Evolutionary conservation across 305 asterid genomes (phyloP).

Genomic region (Plantago rigida): DNA sequence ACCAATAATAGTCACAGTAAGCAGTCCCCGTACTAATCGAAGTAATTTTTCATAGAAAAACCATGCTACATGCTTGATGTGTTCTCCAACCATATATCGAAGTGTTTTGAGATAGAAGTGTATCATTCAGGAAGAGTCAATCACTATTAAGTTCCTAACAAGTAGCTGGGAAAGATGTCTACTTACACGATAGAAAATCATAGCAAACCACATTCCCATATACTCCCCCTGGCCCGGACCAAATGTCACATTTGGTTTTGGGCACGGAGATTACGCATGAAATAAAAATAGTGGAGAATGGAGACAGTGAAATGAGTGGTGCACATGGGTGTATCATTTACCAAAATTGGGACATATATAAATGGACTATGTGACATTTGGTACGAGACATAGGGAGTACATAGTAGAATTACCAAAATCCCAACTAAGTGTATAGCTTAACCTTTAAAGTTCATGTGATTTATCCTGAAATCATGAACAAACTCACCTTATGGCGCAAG

Average conservation of each 20-base stretch:
- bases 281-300: too few relatives aligned
- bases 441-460: neutral
- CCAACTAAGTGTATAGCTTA: too few relatives aligned
- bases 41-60: conserved; percentile 10
- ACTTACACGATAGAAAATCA: neutral
- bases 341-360: too few relatives aligned
- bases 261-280: too few relatives aligned
- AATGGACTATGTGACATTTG: too few relatives aligned
- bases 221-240: too few relatives aligned
- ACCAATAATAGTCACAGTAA: conserved; percentile 10
- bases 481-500: conserved; percentile 67
- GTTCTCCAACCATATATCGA: neutral
- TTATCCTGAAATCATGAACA: conserved; percentile 21
- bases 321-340: too few relatives aligned
- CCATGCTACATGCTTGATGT: neutral
- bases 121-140: conserved; percentile 1
- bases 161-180: neutral
- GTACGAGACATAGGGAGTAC: too few relatives aligned
- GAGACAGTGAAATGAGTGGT: too few relatives aligned
- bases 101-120: neutral
- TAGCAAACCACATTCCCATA: too few relatives aligned
- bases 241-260: too few relatives aligned
- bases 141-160: neutral
- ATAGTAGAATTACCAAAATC: too few relatives aligned
- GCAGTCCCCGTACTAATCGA: conserved; percentile 13